Evolutionary conservation across 2,329 filamentous ascomycete genomes (phyloP).

Genomic region (Penicillium sp.): DNA sequence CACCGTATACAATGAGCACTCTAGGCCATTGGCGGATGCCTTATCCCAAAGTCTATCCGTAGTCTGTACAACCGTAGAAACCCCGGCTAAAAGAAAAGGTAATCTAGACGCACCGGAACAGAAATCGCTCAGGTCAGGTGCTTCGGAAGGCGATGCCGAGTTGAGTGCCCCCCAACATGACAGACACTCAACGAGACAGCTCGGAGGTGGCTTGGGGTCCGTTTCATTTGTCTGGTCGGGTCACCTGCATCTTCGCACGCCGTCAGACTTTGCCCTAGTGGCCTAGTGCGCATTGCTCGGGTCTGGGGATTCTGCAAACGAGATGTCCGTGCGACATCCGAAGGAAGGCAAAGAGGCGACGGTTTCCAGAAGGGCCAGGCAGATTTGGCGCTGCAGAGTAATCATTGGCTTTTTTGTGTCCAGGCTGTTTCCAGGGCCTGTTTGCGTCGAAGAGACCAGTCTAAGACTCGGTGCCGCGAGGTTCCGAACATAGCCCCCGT

Average conservation of each 20-base stretch:
- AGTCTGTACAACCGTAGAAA: neutral
- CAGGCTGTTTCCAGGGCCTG: neutral
- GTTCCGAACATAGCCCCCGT: neutral
- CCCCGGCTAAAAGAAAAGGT: neutral
- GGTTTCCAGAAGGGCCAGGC: neutral
- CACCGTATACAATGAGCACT: too few species aligned
- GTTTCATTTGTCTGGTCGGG: conserved; percentile 26
- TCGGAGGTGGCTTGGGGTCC: conserved; percentile 7
- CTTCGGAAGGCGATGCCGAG: neutral
- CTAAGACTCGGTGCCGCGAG: neutral
- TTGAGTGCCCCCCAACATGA: neutral
- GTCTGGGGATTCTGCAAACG: conserved; percentile 28
- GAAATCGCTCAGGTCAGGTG: conserved; percentile 3
- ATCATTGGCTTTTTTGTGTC: neutral
- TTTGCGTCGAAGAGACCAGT: neutral
- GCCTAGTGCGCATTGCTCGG: conserved; percentile 17
- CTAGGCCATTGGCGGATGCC: neutral
- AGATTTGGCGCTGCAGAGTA: neutral
- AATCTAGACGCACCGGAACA: neutral
- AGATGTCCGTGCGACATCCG: conserved; percentile 22
- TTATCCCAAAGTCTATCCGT: neutral
- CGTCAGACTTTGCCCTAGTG: conserved; percentile 17
- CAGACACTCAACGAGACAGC: neutral
- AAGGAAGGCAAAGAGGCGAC: neutral
- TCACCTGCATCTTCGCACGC: conserved; percentile 23